Evolutionary conservation across 495 filamentous ascomycete genomes (phyloP).

Genomic region (Annulohypoxylon bovei): DNA sequence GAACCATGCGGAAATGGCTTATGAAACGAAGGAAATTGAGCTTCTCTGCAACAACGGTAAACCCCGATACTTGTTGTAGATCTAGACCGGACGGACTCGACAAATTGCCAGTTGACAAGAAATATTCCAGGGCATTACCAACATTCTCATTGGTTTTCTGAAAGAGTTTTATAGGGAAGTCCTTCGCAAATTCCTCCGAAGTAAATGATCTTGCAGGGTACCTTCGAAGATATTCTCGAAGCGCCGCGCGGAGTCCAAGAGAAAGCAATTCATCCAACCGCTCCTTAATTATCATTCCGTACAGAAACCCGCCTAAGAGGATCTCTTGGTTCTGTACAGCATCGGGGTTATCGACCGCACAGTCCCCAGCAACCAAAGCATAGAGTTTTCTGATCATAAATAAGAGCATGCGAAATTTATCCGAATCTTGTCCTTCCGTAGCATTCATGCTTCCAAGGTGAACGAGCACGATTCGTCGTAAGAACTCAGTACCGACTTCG

Average conservation of each 20-base stretch:
- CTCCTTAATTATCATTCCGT: constrained; percentile 95
- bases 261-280: constrained; percentile 87
- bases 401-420: constrained; percentile 93
- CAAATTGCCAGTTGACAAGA: constrained; percentile 94
- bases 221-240: constrained; percentile 76
- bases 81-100: constrained; percentile 90
- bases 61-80: constrained; percentile 92
- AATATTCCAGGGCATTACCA: constrained; percentile 87
- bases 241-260: constrained; percentile 64
- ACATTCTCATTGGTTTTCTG: constrained; percentile 86
- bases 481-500: constrained; percentile 87
- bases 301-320: constrained; percentile 90
- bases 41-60: constrained; percentile 96
- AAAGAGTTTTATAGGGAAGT: constrained; percentile 81
- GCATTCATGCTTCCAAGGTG: constrained; percentile 87
- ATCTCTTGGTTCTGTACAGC: constrained; percentile 95
- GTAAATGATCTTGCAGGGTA: constrained; percentile 72
- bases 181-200: constrained; percentile 74
- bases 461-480: constrained; percentile 87
- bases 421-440: constrained; percentile 79
- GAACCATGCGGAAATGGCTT: constrained; percentile 98
- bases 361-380: constrained; percentile 89
- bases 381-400: constrained; percentile 98
- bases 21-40: constrained; percentile 99
- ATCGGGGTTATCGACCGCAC: constrained; percentile 92